These are phyloP conservation scores for Cyclocybe aegerita DNA, from an alignment of 768 basidiomycete species.

Conservation along the genomic window DNA sequence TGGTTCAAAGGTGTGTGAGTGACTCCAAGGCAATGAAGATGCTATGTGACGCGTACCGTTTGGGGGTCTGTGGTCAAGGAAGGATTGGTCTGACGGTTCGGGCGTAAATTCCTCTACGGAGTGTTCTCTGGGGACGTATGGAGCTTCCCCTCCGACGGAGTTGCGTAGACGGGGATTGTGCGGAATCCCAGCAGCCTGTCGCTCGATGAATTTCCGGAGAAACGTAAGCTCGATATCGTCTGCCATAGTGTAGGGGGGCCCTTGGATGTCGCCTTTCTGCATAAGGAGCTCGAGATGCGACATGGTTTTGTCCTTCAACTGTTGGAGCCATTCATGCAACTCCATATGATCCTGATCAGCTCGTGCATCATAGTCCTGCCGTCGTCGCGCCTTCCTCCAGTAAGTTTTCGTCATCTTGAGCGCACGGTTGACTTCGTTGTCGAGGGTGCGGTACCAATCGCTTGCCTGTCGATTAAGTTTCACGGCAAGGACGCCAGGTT, in stretches of 20 bases:
- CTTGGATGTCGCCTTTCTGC: constrained; percentile 86
- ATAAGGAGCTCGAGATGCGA: constrained; percentile 83
- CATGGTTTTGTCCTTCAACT: constrained; percentile 88
- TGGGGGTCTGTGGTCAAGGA: constrained; percentile 34
- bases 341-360: constrained; percentile 91
- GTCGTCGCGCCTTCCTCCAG: constrained; percentile 79
- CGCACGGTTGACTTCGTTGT: constrained; percentile 76
- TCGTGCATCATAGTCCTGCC: constrained; percentile 82
- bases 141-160: constrained; percentile 29
- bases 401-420: constrained; percentile 85
- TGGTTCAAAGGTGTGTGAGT: constrained; percentile 9
- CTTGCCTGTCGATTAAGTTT: constrained; percentile 72
- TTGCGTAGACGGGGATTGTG: constrained; percentile 82
- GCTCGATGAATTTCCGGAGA: constrained; percentile 79
- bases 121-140: constrained; percentile 41
- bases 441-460: constrained; percentile 81
- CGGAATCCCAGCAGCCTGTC: constrained; percentile 71
- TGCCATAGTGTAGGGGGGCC: constrained; percentile 79
- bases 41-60: constrained; percentile 26
- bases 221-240: constrained; percentile 77
- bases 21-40: constrained; percentile 1
- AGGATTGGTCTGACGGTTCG: constrained; percentile 46
- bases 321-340: constrained; percentile 84
- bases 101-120: constrained; percentile 48
- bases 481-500: constrained; percentile 80